phyloP scores from a whole-genome alignment of 164 flowering plant genomes.

The Malania oleifera region DNA sequence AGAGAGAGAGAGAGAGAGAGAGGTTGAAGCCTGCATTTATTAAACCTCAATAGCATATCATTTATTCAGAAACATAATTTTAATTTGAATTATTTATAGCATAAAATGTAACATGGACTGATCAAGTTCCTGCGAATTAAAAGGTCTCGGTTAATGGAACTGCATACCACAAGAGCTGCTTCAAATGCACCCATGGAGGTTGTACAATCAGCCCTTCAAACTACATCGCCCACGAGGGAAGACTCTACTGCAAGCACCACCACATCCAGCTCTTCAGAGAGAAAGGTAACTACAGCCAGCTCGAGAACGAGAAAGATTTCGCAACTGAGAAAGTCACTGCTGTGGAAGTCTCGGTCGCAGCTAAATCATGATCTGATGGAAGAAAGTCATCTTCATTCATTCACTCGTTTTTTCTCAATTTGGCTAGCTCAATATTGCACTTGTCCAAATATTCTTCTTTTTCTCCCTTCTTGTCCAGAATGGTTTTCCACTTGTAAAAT shows the following conservation, averaged over 20 bases:
- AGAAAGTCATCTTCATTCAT: neutral
- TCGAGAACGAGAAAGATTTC: conserved; percentile 40
- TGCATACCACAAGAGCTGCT: conserved; percentile 82
- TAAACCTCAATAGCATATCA: too few species aligned
- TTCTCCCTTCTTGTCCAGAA: conserved; percentile 9
- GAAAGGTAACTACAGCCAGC: conserved; percentile 88
- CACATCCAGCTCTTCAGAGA: conserved; percentile 84
- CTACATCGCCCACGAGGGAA: conserved; percentile 89
- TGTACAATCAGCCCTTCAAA: conserved; percentile 89
- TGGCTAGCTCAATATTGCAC: conserved; percentile 5
- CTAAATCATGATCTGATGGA: conserved; percentile 22
- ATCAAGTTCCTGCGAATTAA: too few species aligned
- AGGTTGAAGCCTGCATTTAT: too few species aligned
- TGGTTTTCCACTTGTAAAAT: conserved; percentile 11
- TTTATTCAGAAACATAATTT: too few species aligned
- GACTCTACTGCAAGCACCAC: conserved; percentile 87
- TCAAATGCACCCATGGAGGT: conserved; percentile 92
- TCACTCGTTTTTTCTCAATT: neutral
- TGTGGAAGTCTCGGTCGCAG: conserved; percentile 31
- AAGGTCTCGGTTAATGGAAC: conserved; percentile 85
- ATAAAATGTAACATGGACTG: too few species aligned
- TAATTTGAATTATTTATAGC: too few species aligned
- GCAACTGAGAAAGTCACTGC: conserved; percentile 10
- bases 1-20: too few species aligned
- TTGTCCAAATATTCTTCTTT: neutral